Evolutionary conservation across 345 rosid species (phyloP), one percentile per base, ranked within the genome.

Genomic region (Diplotaxis tenuifolia): DNA sequence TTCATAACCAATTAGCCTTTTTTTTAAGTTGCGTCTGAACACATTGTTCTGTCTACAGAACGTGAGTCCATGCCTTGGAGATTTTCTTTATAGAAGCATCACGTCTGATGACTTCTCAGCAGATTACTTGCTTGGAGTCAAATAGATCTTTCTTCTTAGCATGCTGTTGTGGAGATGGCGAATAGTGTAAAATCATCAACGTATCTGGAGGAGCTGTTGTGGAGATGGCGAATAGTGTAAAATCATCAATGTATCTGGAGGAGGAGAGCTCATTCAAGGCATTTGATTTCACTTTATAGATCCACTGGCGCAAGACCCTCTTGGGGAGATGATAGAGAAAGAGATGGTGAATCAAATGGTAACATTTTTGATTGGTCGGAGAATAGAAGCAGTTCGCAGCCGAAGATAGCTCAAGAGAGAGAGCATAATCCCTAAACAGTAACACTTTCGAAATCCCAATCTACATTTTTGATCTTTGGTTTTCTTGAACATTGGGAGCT

Each of bases 201-300:
- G 28, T 80, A 95, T 85, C 15, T 95, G 99, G 99, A 88, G 88
- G 52, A 71, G 90, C n/a, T n/a, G n/a, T n/a, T n/a, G 83, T 88
- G 3, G 98, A 95, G 61, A 86, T 95, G 78, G 99, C 89, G 18
- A 90, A 92, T 56, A 81, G 92, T 1, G 96, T 84, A 19, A 98
- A 95, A 81, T 92, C 99, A 6, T 75, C 98, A 7, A 85, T 85
- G 28, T 80, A 95, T 85, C 15, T 95, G 99, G 99, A 88, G 88
- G 52, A 71, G 90, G 78, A 86, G 89, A 77, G 67, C 83, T 78
- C 84, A 85, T 78, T 79, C 84, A 1, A 95, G 85, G 84, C 87
- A 88, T 40, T 56, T 74, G 1, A 72, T 71, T 16, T 83, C 81
- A 36, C 82, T 87, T 19, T 84, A 69, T 75, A 78, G 92, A 22